A percentile compares a stretch with the other conserved stretches of the same genome.
Evolutionary conservation across 129 eudicot genomes (phyloP).

Genomic region (Rutidosis leptorrhynchoides): DNA sequence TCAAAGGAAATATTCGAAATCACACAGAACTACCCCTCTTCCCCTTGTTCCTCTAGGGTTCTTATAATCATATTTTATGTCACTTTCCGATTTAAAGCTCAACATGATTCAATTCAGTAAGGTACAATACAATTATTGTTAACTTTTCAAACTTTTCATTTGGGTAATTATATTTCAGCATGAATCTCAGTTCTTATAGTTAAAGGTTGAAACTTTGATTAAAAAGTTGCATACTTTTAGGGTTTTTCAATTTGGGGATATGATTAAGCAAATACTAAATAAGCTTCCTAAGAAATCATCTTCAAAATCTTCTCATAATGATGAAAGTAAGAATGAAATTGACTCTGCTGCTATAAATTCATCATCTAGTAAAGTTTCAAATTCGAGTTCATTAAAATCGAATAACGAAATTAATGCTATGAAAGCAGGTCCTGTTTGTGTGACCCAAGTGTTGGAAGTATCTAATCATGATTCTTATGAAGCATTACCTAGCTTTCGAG

Average conservation of each 20-base stretch:
- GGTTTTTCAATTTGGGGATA: conserved; percentile 27
- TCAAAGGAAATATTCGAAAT: conserved; percentile 19
- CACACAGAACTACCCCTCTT: conserved; percentile 29
- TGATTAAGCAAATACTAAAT: conserved; percentile 63
- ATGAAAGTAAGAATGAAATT: conserved; percentile 32
- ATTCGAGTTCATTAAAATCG: neutral
- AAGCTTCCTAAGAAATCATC: conserved; percentile 77
- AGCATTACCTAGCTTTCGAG: conserved; percentile 60
- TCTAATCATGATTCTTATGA: conserved; percentile 41
- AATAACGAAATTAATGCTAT: conserved; percentile 20
- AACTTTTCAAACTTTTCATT: neutral
- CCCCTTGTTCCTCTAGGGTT: conserved; percentile 19
- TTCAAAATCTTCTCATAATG: conserved; percentile 50
- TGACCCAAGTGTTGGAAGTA: conserved; percentile 32
- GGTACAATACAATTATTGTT: conserved; percentile 28
- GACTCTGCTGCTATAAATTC: conserved; percentile 32
- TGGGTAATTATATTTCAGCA: neutral
- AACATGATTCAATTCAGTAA: conserved; percentile 14
- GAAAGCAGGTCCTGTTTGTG: conserved; percentile 24
- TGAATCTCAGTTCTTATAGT: conserved; percentile 12
- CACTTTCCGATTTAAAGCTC: conserved; percentile 19
- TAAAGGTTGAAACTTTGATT: conserved; percentile 26
- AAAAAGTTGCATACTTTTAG: neutral
- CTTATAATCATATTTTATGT: conserved; percentile 10
- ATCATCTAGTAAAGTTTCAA: conserved; percentile 1